These are phyloP conservation scores for Paramarasmius palmivorus DNA, from an alignment of 1,284 basidiomycete genomes.

Conservation along the genomic window DNA sequence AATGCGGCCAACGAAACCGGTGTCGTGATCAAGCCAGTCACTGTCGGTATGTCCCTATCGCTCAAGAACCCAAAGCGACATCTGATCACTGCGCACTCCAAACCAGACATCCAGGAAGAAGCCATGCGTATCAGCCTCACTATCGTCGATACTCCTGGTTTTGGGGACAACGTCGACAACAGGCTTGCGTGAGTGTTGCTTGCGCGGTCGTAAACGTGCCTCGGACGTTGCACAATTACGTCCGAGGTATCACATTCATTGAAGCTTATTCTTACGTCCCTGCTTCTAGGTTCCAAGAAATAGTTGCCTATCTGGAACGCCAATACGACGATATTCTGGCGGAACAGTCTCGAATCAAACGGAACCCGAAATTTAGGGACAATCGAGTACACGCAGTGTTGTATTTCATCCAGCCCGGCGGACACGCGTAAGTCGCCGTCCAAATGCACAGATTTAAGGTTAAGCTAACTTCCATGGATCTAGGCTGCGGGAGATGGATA, in stretches of 20 bases:
- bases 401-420: slow-evolving; percentile 91
- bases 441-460: not conserved
- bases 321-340: slow-evolving; percentile 99
- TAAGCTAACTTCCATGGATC: slow-evolving; percentile 3
- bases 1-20: slow-evolving; percentile 86
- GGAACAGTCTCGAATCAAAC: slow-evolving; percentile 97
- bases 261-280: slow-evolving; percentile 8
- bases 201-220: not conserved
- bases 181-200: slow-evolving; percentile 82
- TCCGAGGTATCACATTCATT: slow-evolving; percentile 12
- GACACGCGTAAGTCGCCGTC: slow-evolving; percentile 45
- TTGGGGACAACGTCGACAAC: slow-evolving; percentile 97
- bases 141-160: slow-evolving; percentile 97
- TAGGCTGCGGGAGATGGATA: slow-evolving; percentile 95
- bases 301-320: slow-evolving; percentile 91
- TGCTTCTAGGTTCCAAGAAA: slow-evolving; percentile 82
- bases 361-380: slow-evolving; percentile 97
- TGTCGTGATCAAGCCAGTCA: slow-evolving; percentile 90
- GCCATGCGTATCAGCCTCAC: slow-evolving; percentile 95
- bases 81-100: not conserved
- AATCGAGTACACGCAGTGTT: slow-evolving; percentile 93
- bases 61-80: not conserved
- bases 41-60: slow-evolving; percentile 68
- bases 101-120: slow-evolving; percentile 92
- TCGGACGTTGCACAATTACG: slow-evolving; percentile 11